Evolutionary conservation across 345 rosid genomes (phyloP), one percentile per base, ranked within the genome.

Genomic region (Acer yangbiense): DNA sequence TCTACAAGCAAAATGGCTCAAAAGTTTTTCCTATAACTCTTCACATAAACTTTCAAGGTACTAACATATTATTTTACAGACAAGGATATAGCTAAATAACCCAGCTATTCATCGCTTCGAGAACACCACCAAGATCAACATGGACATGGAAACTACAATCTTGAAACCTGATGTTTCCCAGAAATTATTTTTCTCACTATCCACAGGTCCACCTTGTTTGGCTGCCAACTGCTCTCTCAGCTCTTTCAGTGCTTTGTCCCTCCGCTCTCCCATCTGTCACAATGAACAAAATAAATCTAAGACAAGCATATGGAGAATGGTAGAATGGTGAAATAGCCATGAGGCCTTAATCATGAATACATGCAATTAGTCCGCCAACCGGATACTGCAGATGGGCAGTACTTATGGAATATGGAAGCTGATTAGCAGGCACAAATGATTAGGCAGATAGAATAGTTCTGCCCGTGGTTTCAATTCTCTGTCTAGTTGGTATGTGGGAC

Each of bases 161-260:
- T 94, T 92, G 89, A 96, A 96, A 78, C 94, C 82, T 14, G 94
- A 88, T 65, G 86, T 82, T 78, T 96, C 97, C 99, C 97, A 93
- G 76, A 93, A 93, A 78, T 92, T 93, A 62, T 74, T 86, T 62
- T 90, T 92, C 44, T 80, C 87, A 2, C 67, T 77, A 66, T 78
- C 66, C 10, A 18, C 69, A 27, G 86, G 78, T 74, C 68, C 78
- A 4, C 74, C 63, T 41, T 82, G 86, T 68, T 87, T 90, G 1
- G 83, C 82, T 32, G 90, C 90, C 71, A 93, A 65, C 78, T 93
- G 92, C 23, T 87, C 93, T 65, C 84, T 82, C 50, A 93, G 92
- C 78, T 90, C 95, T 85, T 91, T 87, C 16, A 93, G 63, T 2
- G 94, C 91, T 84, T 84, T 89, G 83, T 88, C 99, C 69, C 95